phyloP scores from a whole-genome alignment of 2,329 filamentous ascomycete genomes.

The Grosmannia clavigera region DNA sequence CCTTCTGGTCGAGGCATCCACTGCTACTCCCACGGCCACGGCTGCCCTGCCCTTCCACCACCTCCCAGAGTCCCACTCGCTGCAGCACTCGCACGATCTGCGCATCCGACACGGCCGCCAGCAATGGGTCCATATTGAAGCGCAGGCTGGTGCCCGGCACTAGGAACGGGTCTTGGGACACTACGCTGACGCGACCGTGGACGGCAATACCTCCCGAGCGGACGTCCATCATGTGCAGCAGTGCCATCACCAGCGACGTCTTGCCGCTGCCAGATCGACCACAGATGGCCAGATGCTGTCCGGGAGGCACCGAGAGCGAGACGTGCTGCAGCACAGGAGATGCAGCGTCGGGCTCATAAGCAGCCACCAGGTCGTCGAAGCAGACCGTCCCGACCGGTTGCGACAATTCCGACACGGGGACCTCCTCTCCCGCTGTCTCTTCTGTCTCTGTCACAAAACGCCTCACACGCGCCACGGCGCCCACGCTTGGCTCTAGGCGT shows the following conservation, averaged over 20 bases:
- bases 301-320: not conserved
- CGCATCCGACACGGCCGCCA: conserved; percentile 22
- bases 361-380: not conserved
- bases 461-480: too few species aligned
- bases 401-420: too few species aligned
- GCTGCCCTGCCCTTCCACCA: conserved; percentile 26
- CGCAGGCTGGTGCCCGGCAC: conserved; percentile 32
- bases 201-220: not conserved
- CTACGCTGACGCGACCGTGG: conserved; percentile 22
- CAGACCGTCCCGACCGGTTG: not conserved
- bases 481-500: too few species aligned
- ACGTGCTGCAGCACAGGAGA: not conserved
- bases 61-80: conserved; percentile 31
- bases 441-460: too few species aligned
- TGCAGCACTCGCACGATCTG: conserved; percentile 30
- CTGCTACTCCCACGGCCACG: not conserved
- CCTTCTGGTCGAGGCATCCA: conserved; percentile 17
- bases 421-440: too few species aligned
- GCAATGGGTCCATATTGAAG: conserved; percentile 33
- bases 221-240: not conserved
- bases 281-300: conserved; percentile 3
- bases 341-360: not conserved
- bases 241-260: not conserved
- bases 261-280: conserved; percentile 2
- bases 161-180: conserved; percentile 40